phyloP scores from a whole-genome alignment of 2,329 filamentous ascomycete genomes.

The Diaporthe capsici region DNA sequence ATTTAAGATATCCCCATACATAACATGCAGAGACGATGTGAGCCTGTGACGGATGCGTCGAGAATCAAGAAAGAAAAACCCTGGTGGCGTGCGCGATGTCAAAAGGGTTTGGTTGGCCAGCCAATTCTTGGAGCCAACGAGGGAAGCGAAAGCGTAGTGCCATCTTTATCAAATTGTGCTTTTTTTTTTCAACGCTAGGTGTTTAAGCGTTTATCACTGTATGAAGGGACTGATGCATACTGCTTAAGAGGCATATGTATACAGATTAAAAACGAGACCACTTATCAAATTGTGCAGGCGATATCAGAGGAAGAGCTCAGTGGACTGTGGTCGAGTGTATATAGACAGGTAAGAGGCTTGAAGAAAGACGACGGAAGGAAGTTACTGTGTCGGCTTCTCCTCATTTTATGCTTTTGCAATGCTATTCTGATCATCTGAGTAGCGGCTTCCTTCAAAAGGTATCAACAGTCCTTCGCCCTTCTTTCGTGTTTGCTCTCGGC shows the following conservation, averaged over 20 bases:
- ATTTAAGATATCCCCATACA: no score
- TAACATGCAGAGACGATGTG: no score
- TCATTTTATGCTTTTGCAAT: neutral
- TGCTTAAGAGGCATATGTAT: no score
- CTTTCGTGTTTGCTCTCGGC: neutral
- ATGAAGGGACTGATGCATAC: no score
- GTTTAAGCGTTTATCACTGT: no score
- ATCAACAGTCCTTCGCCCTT: neutral
- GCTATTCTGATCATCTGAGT: neutral
- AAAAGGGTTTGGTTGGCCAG: no score
- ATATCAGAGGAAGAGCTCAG: neutral
- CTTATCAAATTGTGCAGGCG: neutral
- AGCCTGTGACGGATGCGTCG: no score
- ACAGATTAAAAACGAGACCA: no score
- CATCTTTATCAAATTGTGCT: neutral
- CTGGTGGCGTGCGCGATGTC: no score
- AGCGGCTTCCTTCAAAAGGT: neutral
- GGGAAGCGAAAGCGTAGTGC: neutral
- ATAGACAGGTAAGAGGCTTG: neutral
- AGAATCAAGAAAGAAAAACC: no score
- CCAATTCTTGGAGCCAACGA: no score
- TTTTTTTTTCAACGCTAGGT: no score
- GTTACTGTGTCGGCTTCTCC: neutral
- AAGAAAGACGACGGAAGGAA: neutral
- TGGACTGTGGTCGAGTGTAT: neutral